Evolutionary conservation across 2,329 filamentous ascomycete species (phyloP).

Genomic region (Fusarium dlaminii): DNA sequence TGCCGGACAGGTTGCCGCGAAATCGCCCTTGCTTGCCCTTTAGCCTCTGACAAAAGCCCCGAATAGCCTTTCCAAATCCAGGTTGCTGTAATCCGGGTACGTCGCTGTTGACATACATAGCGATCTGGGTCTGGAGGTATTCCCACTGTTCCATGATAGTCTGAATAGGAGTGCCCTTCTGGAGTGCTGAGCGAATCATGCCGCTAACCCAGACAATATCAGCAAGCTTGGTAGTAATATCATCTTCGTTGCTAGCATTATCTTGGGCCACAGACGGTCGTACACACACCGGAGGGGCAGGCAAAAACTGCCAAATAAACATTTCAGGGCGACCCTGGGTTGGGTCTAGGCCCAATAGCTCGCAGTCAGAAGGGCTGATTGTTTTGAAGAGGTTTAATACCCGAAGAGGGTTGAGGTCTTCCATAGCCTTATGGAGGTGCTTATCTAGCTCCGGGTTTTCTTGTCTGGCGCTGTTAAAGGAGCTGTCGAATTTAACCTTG

Average conservation of each 20-base stretch:
- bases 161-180: conserved; percentile 83
- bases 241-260: conserved; percentile 92
- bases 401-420: conserved; percentile 89
- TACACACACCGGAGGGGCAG: conserved; percentile 93
- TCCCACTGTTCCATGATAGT: conserved; percentile 99
- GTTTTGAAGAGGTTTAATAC: conserved; percentile 92
- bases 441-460: conserved; percentile 87
- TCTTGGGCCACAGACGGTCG: conserved; percentile 96
- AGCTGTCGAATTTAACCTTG: conserved; percentile 86
- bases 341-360: conserved; percentile 88
- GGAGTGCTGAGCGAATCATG: conserved; percentile 82
- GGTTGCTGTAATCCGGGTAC: conserved; percentile 91
- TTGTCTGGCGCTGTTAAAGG: conserved; percentile 81
- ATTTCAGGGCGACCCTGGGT: conserved; percentile 90
- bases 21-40: conserved; percentile 99
- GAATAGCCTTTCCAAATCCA: conserved; percentile 85
- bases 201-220: conserved; percentile 95
- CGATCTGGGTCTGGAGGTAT: conserved; percentile 92
- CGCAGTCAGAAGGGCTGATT: conserved; percentile 85
- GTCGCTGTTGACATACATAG: conserved; percentile 98
- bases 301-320: conserved; percentile 97
- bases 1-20: conserved; percentile 94
- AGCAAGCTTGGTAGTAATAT: conserved; percentile 94
- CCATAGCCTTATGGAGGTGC: conserved; percentile 88
- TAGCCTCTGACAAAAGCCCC: conserved; percentile 94